Conservation (phyloP, 352 stramenopile genomes). For the Phytophthora lateralis region DNA sequence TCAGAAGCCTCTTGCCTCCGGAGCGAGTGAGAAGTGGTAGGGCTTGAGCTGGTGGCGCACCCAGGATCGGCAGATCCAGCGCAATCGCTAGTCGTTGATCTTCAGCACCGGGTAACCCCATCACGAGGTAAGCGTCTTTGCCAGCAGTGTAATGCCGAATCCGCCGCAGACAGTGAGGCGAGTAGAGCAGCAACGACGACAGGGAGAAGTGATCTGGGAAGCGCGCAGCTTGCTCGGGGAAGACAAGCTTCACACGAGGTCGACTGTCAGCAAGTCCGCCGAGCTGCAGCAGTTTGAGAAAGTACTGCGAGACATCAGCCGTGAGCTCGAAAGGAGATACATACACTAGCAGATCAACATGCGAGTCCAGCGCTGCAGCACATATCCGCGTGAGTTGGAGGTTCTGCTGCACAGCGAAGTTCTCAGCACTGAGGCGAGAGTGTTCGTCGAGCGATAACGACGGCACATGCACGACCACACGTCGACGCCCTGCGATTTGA, state of each 20-base stretch:
- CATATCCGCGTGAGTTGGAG: slow-evolving; percentile 82
- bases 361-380: slow-evolving; percentile 60
- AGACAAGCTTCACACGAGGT: slow-evolving; percentile 78
- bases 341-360: slow-evolving; percentile 91
- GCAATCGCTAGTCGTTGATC: slow-evolving; percentile 82
- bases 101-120: slow-evolving; percentile 70
- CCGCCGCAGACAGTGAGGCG: slow-evolving; percentile 70
- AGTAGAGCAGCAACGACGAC: slow-evolving; percentile 84
- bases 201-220: slow-evolving; percentile 88
- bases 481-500: slow-evolving; percentile 49
- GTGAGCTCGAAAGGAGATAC: slow-evolving; percentile 84
- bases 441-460: slow-evolving; percentile 81
- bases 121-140: slow-evolving; percentile 82
- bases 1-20: slow-evolving; percentile 81
- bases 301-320: slow-evolving; percentile 78
- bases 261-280: slow-evolving; percentile 60
- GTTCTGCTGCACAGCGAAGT: slow-evolving; percentile 82
- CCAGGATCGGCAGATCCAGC: slow-evolving; percentile 82
- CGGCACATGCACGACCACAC: slow-evolving; percentile 83
- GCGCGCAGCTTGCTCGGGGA: slow-evolving; percentile 79
- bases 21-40: slow-evolving; percentile 77
- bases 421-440: slow-evolving; percentile 62
- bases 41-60: slow-evolving; percentile 48
- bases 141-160: slow-evolving; percentile 63
- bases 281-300: slow-evolving; percentile 87